These are phyloP conservation scores for Fusarium austroafricanum DNA, from an alignment of 2,329 filamentous ascomycete species.

Conservation along the genomic window DNA sequence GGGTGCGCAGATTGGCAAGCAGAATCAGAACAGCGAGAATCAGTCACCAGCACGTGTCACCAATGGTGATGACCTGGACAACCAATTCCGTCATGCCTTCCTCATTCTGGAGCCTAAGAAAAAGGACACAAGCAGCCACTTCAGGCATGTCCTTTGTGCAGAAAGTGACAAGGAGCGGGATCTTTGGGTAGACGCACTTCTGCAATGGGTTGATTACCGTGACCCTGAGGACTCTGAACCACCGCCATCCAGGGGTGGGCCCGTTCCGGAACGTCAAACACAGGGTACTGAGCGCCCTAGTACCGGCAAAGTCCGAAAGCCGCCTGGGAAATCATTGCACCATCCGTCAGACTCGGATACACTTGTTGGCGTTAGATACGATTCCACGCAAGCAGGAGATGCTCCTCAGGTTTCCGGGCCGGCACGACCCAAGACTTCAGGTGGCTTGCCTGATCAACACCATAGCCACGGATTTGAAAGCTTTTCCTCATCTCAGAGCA, in stretches of 20 bases:
- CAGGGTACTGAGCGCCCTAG: constrained; percentile 48
- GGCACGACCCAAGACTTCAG: constrained; percentile 53
- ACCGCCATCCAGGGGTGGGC: constrained; percentile 44
- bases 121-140: constrained; percentile 88
- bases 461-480: constrained; percentile 51
- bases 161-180: constrained; percentile 95
- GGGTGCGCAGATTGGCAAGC: constrained; percentile 93
- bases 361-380: constrained; percentile 69
- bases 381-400: constrained; percentile 65
- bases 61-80: constrained; percentile 80
- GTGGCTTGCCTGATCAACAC: constrained; percentile 50
- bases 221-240: constrained; percentile 65
- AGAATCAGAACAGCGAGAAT: constrained; percentile 66
- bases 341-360: constrained; percentile 57
- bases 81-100: constrained; percentile 97
- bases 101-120: constrained; percentile 95
- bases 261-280: constrained; percentile 55
- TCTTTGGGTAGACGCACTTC: constrained; percentile 88
- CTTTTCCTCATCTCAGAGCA: constrained; percentile 54
- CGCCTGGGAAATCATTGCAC: constrained; percentile 50
- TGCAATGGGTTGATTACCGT: constrained; percentile 87
- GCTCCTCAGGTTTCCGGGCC: constrained; percentile 57
- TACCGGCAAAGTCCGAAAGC: constrained; percentile 48
- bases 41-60: constrained; percentile 69
- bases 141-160: constrained; percentile 94